phyloP scores from a whole-genome alignment of 106 monocot genomes.

The Dioscorea zingiberensis region DNA sequence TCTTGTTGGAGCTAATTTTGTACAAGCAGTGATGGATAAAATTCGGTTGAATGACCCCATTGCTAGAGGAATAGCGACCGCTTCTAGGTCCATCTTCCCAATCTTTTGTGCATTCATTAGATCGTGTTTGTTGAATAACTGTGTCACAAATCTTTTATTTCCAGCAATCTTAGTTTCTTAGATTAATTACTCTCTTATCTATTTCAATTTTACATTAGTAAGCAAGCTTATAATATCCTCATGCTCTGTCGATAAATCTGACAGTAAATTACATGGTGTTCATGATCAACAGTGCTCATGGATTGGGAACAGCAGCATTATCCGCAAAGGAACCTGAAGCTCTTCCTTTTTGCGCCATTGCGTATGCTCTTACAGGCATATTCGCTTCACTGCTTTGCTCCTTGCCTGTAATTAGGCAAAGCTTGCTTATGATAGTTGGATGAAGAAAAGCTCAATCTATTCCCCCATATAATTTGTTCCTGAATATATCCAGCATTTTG shows the following conservation, averaged over 20 bases:
- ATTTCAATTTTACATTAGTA: no score
- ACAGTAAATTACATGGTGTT: neutral
- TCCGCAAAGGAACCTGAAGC: slow-evolving; percentile 98
- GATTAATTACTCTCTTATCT: no score
- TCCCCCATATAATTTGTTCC: neutral
- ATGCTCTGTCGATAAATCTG: neutral
- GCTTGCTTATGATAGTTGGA: slow-evolving; percentile 62
- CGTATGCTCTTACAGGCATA: slow-evolving; percentile 83
- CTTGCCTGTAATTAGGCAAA: slow-evolving; percentile 76
- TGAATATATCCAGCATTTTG: no score
- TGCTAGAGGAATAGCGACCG: slow-evolving; percentile 95
- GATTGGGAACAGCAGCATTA: slow-evolving; percentile 91
- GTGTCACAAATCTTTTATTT: no score
- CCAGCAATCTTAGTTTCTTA: neutral
- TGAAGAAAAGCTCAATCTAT: slow-evolving; percentile 5
- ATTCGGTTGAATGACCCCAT: slow-evolving; percentile 77
- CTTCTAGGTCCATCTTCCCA: slow-evolving; percentile 64
- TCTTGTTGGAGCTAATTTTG: slow-evolving; percentile 96
- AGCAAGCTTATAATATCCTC: neutral
- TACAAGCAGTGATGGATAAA: slow-evolving; percentile 85
- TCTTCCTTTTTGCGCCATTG: slow-evolving; percentile 96
- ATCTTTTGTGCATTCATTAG: neutral
- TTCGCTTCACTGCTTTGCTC: slow-evolving; percentile 91
- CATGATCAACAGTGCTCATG: slow-evolving; percentile 72
- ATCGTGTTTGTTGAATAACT: neutral